Evolutionary conservation across 2,329 filamentous ascomycete species (phyloP).

Genomic region (Didymella glomerata): DNA sequence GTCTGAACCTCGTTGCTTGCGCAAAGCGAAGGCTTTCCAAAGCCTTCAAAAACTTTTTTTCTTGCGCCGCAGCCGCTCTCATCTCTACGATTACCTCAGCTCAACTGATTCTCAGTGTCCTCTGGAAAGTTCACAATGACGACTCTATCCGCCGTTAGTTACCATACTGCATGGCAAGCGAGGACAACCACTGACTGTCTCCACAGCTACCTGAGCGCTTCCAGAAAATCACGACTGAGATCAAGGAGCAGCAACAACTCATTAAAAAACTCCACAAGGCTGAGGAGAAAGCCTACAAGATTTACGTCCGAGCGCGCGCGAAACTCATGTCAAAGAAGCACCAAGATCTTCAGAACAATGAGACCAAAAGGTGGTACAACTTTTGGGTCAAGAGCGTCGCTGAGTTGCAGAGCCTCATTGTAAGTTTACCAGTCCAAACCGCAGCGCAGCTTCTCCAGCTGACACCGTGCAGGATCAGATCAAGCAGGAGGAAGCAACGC

Average conservation of each 20-base stretch:
- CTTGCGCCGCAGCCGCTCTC: not conserved
- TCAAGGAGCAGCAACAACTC: not conserved
- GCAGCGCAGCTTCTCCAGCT: too few relatives aligned
- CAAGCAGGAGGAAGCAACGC: not conserved
- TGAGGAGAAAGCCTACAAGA: not conserved
- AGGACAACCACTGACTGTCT: not conserved
- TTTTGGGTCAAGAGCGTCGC: not conserved
- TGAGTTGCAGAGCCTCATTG: not conserved
- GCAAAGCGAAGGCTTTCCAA: not conserved
- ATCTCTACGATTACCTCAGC: not conserved
- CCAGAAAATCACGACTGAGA: not conserved
- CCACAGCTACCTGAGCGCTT: not conserved
- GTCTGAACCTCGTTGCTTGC: not conserved
- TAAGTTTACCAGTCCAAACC: not conserved
- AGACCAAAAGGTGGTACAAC: constrained; percentile 3
- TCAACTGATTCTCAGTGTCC: not conserved
- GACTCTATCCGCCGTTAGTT: not conserved
- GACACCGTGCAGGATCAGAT: not conserved
- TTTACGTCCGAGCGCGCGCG: not conserved
- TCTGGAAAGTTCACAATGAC: not conserved
- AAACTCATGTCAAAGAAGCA: not conserved
- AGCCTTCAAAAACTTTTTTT: not conserved
- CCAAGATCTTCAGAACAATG: not conserved
- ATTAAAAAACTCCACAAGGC: not conserved
- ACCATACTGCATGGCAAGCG: too few relatives aligned